Percentiles rank a stretch among this genome's conserved stretches.
Conservation (phyloP, 768 basidiomycete genomes). For the Kwoniella botswanensis region DNA sequence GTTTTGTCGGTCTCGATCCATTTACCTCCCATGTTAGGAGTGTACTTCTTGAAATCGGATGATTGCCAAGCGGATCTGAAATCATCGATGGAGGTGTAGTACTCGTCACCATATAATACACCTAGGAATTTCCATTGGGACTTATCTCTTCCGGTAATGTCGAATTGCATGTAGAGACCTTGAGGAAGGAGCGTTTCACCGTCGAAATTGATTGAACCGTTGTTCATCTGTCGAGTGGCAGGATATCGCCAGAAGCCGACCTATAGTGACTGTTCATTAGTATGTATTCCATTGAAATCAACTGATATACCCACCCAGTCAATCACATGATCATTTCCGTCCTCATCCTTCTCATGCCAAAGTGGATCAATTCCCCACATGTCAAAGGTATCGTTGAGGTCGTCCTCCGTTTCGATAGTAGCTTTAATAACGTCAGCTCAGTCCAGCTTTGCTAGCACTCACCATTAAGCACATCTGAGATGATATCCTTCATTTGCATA, state of each 20-base stretch:
- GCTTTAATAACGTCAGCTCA: constrained; percentile 2
- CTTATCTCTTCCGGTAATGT: constrained; percentile 49
- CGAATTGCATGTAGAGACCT: constrained; percentile 45
- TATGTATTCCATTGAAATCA: neutral
- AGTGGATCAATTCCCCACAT: constrained; percentile 54
- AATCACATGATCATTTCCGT: constrained; percentile 36
- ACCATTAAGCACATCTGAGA: constrained; percentile 44
- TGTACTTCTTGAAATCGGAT: constrained; percentile 29
- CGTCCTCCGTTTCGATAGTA: constrained; percentile 25
- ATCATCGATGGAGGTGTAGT: constrained; percentile 39
- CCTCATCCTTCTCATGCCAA: constrained; percentile 44
- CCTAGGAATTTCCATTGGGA: constrained; percentile 42
- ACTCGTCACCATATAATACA: constrained; percentile 43
- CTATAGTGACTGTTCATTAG: constrained; percentile 4
- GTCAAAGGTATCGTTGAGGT: constrained; percentile 22
- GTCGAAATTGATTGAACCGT: constrained; percentile 30
- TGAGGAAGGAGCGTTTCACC: constrained; percentile 43
- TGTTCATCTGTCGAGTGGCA: constrained; percentile 19
- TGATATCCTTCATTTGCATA: constrained; percentile 45
- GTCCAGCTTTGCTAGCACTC: neutral
- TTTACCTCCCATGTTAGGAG: constrained; percentile 34
- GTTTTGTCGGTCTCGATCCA: constrained; percentile 45
- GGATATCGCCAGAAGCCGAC: constrained; percentile 35
- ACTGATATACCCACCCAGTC: constrained; percentile 33
- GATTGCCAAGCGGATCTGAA: constrained; percentile 49